Percentiles rank a stretch among this genome's conserved stretches.
phyloP scores from a whole-genome alignment of 345 rosid genomes.

The Eucalyptus regnans region DNA sequence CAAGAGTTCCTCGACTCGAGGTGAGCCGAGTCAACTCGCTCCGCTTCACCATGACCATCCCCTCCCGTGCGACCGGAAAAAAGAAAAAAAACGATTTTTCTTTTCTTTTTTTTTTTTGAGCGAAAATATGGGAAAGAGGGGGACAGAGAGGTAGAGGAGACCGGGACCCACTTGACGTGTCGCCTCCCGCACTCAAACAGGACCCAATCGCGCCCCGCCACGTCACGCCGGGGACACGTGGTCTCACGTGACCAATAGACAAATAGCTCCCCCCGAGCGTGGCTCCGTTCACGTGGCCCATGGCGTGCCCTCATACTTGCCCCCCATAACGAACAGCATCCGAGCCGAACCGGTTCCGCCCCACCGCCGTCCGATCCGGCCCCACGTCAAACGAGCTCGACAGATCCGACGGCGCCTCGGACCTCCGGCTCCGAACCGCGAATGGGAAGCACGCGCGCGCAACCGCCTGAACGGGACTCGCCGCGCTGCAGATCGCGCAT shows the following conservation, averaged over 20 bases:
- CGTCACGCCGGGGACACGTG: neutral
- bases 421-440: neutral
- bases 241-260: neutral
- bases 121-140: neutral
- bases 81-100: neutral
- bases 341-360: neutral
- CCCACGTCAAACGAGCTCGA: too few species aligned
- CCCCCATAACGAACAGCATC: neutral
- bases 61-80: neutral
- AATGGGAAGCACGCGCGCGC: neutral
- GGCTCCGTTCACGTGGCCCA: neutral
- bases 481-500: neutral
- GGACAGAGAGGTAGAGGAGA: neutral
- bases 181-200: neutral
- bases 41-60: neutral
- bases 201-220: neutral
- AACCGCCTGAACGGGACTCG: neutral
- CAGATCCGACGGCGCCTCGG: too few species aligned
- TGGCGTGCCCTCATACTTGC: neutral
- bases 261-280: neutral
- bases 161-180: neutral
- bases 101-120: neutral
- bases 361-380: neutral
- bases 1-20: too few species aligned
- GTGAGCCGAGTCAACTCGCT: neutral